phyloP scores from a whole-genome alignment of 169 alveolate species.

The Plasmodium blacklocki region DNA sequence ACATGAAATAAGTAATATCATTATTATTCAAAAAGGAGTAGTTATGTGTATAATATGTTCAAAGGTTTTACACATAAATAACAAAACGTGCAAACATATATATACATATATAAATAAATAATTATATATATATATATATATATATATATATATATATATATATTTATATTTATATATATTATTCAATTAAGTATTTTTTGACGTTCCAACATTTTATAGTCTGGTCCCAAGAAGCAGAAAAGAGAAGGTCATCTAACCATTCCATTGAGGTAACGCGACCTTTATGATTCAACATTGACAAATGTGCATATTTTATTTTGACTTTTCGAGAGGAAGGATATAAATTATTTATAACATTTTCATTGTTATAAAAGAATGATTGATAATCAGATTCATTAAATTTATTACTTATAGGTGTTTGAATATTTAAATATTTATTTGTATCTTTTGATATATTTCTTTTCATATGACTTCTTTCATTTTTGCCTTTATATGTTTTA shows the following conservation, averaged over 20 bases:
- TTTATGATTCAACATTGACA: conserved; percentile 56
- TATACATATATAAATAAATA: too few species aligned
- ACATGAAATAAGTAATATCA: too few species aligned
- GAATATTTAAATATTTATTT: background rate
- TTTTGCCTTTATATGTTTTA: too few species aligned
- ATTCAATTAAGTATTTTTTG: background rate
- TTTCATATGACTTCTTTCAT: too few species aligned
- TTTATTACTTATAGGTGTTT: conserved; percentile 1
- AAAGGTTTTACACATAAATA: too few species aligned
- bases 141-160: too few species aligned
- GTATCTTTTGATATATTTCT: background rate
- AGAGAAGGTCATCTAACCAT: conserved; percentile 31
- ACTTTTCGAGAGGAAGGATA: background rate
- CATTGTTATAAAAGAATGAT: background rate
- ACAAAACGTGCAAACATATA: too few species aligned
- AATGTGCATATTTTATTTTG: conserved; percentile 17
- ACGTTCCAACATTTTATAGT: conserved; percentile 64
- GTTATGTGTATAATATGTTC: too few species aligned
- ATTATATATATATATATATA: too few species aligned
- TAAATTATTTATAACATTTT: background rate
- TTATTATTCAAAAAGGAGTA: too few species aligned
- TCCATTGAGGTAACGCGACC: conserved; percentile 65
- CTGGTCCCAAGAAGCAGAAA: conserved; percentile 69
- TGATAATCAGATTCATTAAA: background rate
- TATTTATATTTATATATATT: background rate